Evolutionary conservation across 1,139 yeast species (phyloP).

Genomic region (Lodderomyces oxycetoniae): DNA sequence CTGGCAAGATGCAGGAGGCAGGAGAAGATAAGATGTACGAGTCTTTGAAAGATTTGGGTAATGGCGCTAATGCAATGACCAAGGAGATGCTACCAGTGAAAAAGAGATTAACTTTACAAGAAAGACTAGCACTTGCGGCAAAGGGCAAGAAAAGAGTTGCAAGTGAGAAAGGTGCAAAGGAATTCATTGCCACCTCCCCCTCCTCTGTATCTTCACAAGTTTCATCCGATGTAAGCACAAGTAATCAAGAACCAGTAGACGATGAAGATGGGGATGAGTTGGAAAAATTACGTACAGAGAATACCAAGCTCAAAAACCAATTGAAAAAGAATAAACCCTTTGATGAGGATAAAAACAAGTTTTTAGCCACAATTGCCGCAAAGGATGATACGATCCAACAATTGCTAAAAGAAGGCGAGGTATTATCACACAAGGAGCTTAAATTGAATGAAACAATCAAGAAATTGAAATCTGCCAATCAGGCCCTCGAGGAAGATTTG

Average conservation of each 20-base stretch:
- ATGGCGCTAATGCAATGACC: not conserved
- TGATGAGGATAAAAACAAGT: conserved; percentile 13
- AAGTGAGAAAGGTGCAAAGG: conserved; percentile 3
- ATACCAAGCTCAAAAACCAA: conserved; percentile 6
- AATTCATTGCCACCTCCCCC: conserved; percentile 7
- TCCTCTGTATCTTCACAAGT: not conserved
- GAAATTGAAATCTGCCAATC: conserved; percentile 49
- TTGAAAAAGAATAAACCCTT: conserved; percentile 6
- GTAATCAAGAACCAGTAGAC: conserved; percentile 1
- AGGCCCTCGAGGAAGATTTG: conserved; percentile 37
- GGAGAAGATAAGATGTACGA: too few species aligned
- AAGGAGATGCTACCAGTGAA: conserved; percentile 10
- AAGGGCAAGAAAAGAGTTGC: conserved; percentile 34
- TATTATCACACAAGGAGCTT: conserved; percentile 69
- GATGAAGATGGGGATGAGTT: conserved; percentile 5
- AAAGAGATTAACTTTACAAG: conserved; percentile 67
- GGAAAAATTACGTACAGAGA: conserved; percentile 8
- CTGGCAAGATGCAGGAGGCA: too few species aligned
- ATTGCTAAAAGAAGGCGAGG: conserved; percentile 74
- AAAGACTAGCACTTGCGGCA: conserved; percentile 78
- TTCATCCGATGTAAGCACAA: not conserved
- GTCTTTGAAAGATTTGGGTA: too few species aligned
- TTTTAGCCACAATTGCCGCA: conserved; percentile 26
- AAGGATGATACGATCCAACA: conserved; percentile 56
- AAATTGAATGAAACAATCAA: conserved; percentile 65